Base-by-base conservation (phyloP, 345 rosid species). In the Euphorbia lathyris region DNA sequence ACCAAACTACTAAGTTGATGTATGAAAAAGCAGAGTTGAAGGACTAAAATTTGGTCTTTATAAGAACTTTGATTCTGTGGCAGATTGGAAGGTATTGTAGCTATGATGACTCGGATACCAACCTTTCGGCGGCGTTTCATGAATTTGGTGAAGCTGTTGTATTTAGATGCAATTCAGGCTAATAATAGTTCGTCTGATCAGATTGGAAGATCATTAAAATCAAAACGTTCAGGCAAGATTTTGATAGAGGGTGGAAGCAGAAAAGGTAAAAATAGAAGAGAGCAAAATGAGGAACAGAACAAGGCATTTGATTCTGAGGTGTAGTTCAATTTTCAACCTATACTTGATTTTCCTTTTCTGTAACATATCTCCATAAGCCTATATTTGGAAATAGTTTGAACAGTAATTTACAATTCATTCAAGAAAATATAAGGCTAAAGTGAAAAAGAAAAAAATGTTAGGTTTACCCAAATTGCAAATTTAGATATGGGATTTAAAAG, bases 61-160 rank as follows among this genome's bases (percentile, higher is more conserved):
- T 34, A 10, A 76, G 64, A 20, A 42, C 2, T 40, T 36, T 14
- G 40, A 2, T 7, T 23, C 16, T 17, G 19, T 68, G 58, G 45
- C 76, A 89, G 94, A 75, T 78, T 93, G 78, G 88, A 86, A 73
- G 94, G 96, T 3, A 89, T 93, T 55, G 91, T 90, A 57, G 83
- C 86, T 57, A 84, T 89, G 9, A 80, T 90, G 85, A 89, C 92
- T 22, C 81, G 87, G 3, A 23, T 91, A 22, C 98, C 97, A 0
- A 87, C 97, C 27, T 91, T 87, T 64, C 76, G 90, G 7, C 83
- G 94, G 10, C 86, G 87, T 13, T 84, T 93, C 72, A 82, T 86
- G 83, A 85, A 79, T 56, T 63, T 86, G 83, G 81, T 87, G 69
- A 89, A 81, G 78, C 72, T 80, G 58, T 59, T 89, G 72, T 86